Conservation (phyloP, 495 filamentous ascomycete species). For the Neurospora sp. region DNA sequence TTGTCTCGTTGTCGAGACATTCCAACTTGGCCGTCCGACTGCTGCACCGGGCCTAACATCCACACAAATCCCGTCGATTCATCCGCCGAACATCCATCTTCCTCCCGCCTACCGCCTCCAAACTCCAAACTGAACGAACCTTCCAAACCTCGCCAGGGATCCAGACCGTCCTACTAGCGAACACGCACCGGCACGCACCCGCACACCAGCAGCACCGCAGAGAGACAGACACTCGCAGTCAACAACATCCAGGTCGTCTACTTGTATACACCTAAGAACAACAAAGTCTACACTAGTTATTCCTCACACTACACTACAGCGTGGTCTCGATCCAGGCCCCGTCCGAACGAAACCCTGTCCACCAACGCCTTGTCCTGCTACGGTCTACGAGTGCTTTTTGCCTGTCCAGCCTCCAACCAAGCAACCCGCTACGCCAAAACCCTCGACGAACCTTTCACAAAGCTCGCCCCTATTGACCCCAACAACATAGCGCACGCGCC, state of each 20-base stretch:
- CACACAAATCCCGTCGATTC: not conserved
- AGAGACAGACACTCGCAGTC: not conserved
- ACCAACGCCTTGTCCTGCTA: not conserved
- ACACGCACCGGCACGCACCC: not conserved
- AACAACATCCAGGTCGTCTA: not conserved
- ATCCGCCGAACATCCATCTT: not conserved
- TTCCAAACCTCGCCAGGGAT: not conserved
- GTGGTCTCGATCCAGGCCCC: not conserved
- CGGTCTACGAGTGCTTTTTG: not conserved
- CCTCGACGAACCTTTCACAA: not conserved
- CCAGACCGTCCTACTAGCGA: not conserved
- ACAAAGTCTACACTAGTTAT: not conserved
- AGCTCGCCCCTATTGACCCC: not conserved
- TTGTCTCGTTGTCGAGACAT: not conserved
- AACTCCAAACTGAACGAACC: not conserved
- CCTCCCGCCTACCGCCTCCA: not conserved
- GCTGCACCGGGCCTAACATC: not conserved
- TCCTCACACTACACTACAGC: not conserved
- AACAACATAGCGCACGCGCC: not conserved
- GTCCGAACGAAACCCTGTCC: not conserved
- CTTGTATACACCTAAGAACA: not conserved
- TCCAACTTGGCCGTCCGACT: not conserved
- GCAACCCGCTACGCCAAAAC: not conserved
- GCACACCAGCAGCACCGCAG: not conserved
- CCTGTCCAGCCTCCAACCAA: not conserved